Percentiles rank a stretch among this genome's conserved stretches.
phyloP scores from a whole-genome alignment of 805 yeast genomes.

The Danielia reshetovae region DNA sequence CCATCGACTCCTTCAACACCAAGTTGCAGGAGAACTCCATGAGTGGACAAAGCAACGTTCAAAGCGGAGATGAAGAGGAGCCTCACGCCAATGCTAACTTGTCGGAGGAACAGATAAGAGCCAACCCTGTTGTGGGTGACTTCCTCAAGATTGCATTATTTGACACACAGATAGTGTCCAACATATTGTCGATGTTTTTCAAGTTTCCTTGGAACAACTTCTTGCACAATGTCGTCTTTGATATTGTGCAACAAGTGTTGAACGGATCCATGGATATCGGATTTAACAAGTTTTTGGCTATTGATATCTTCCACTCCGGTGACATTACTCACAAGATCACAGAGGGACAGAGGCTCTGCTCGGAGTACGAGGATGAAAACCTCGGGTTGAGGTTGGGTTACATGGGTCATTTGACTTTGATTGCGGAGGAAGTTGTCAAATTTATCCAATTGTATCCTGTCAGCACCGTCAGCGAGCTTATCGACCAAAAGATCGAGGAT shows the following conservation, averaged over 20 bases:
- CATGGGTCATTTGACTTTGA: constrained; percentile 30
- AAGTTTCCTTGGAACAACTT: constrained; percentile 47
- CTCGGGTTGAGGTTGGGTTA: constrained; percentile 26
- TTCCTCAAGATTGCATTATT: constrained; percentile 37
- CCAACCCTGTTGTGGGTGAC: constrained; percentile 43
- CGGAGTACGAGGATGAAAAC: constrained; percentile 22
- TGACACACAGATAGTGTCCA: constrained; percentile 42
- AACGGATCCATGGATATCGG: constrained; percentile 48
- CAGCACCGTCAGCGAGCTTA: constrained; percentile 32
- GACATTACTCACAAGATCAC: constrained; percentile 40
- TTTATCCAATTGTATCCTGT: constrained; percentile 36
- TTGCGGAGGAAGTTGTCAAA: constrained; percentile 30
- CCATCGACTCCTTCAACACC: constrained; percentile 36
- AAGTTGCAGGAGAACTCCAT: constrained; percentile 22
- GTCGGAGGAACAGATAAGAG: constrained; percentile 40
- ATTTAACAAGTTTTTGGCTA: constrained; percentile 43
- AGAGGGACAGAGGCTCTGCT: constrained; percentile 41
- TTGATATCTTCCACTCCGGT: constrained; percentile 56
- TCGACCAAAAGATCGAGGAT: constrained; percentile 36
- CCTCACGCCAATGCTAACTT: constrained; percentile 43
- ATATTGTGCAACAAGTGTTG: constrained; percentile 44
- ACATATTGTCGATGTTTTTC: constrained; percentile 42
- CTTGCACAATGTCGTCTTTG: constrained; percentile 45
- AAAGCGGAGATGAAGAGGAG: constrained; percentile 34
- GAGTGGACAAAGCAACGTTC: constrained; percentile 17